A percentile compares a stretch with the other conserved stretches of the same genome.
These are phyloP conservation scores for Cladorrhinum sp. DNA, from an alignment of 2,329 filamentous ascomycete species.

Conservation along the genomic window DNA sequence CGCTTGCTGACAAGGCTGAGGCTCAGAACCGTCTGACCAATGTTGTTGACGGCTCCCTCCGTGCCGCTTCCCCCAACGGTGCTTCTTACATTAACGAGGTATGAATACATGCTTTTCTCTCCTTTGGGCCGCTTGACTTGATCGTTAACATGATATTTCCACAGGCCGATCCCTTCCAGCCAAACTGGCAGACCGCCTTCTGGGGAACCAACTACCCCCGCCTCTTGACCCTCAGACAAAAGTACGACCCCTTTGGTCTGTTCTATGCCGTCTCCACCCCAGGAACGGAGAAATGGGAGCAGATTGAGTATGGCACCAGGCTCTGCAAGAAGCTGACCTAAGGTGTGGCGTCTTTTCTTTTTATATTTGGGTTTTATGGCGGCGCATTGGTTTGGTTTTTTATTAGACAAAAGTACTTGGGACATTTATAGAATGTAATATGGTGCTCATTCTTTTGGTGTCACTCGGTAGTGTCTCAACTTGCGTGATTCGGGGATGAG, in stretches of 20 bases:
- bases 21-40: slow-evolving; percentile 40
- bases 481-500: too few species aligned
- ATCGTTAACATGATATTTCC: slow-evolving; percentile 7
- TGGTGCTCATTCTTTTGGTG: too few species aligned
- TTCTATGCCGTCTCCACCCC: slow-evolving; percentile 44
- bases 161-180: slow-evolving; percentile 31
- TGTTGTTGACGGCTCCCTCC: slow-evolving; percentile 36
- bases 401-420: background rate
- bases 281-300: slow-evolving; percentile 44
- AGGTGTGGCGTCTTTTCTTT: background rate
- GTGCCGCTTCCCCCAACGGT: slow-evolving; percentile 36
- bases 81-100: slow-evolving; percentile 47
- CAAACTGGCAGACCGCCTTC: slow-evolving; percentile 38
- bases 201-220: slow-evolving; percentile 39
- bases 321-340: slow-evolving; percentile 36
- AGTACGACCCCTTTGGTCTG: slow-evolving; percentile 41
- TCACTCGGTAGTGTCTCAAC: too few species aligned
- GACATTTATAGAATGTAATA: background rate
- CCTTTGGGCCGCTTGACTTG: background rate
- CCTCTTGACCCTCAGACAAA: slow-evolving; percentile 39
- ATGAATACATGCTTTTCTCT: slow-evolving; percentile 8
- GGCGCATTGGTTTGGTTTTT: background rate
- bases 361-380: background rate
- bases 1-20: slow-evolving; percentile 41
- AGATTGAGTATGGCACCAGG: slow-evolving; percentile 38